Evolutionary conservation across 116 monocot species (phyloP).

Genomic region (Dioscorea cayenensis): DNA sequence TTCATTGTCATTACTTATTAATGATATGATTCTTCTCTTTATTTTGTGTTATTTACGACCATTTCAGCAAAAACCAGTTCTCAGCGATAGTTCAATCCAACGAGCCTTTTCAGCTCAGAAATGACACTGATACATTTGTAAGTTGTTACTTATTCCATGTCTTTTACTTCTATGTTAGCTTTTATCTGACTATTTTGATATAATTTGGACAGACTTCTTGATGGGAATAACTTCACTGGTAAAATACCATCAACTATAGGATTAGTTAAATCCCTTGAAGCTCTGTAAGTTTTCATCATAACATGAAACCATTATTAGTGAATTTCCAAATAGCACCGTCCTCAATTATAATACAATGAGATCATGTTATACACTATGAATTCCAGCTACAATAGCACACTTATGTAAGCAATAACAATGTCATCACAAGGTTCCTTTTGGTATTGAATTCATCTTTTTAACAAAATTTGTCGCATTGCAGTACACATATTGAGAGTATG

Average conservation of each 20-base stretch:
- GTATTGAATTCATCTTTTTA: neutral
- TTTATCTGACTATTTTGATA: neutral
- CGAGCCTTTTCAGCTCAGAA: constrained; percentile 54
- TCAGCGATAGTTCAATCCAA: constrained; percentile 53
- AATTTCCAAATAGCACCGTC: constrained; percentile 41
- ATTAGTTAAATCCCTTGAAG: constrained; percentile 45
- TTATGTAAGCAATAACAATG: constrained; percentile 37
- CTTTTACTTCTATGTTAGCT: neutral
- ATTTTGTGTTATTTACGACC: constrained; percentile 25
- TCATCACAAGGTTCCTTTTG: neutral
- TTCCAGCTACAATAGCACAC: constrained; percentile 21
- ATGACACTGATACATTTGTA: constrained; percentile 82
- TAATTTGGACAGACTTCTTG: constrained; percentile 55
- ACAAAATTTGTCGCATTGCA: constrained; percentile 17
- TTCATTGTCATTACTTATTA: neutral
- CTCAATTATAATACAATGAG: constrained; percentile 45
- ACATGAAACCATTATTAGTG: neutral
- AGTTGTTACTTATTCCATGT: constrained; percentile 10
- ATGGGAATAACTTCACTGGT: constrained; percentile 69
- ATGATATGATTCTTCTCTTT: neutral
- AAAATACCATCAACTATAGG: constrained; percentile 62
- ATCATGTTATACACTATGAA: constrained; percentile 13
- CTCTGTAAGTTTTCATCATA: constrained; percentile 56
- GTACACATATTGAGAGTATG: constrained; percentile 5
- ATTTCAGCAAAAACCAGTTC: constrained; percentile 85